Percentiles rank a stretch among this genome's conserved stretches.
These are phyloP conservation scores for Monosporascus cannonballus DNA, from an alignment of 2,329 filamentous ascomycete genomes.

Conservation along the genomic window DNA sequence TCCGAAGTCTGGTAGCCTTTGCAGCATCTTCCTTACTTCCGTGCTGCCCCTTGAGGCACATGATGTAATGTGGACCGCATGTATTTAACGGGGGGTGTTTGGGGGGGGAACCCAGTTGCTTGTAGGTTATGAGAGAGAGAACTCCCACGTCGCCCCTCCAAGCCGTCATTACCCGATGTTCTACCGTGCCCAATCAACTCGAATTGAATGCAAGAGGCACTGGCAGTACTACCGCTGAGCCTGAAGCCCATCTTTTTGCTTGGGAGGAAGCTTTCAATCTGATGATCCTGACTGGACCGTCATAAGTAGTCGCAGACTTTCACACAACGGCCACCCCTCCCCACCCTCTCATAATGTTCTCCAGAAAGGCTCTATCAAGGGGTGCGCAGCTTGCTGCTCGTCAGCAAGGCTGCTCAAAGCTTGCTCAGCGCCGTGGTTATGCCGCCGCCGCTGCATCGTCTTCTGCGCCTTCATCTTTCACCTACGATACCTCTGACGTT, in stretches of 20 bases:
- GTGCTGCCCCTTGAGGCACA: too few species aligned
- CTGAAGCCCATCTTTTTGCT: conserved; percentile 26
- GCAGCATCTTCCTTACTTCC: too few species aligned
- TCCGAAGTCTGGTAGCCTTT: too few species aligned
- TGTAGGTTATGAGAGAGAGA: too few species aligned
- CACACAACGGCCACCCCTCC: conserved; percentile 50
- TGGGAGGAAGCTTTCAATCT: conserved; percentile 11
- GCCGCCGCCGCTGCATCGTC: conserved; percentile 55
- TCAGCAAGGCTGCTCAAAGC: conserved; percentile 50
- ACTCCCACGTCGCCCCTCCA: not conserved
- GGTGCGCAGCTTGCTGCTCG: conserved; percentile 53
- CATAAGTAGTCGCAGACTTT: conserved; percentile 22
- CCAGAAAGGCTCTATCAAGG: conserved; percentile 54
- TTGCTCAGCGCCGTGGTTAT: conserved; percentile 45
- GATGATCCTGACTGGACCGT: conserved; percentile 3
- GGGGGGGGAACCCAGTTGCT: too few species aligned
- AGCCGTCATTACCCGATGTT: conserved; percentile 1
- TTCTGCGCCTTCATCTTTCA: conserved; percentile 58
- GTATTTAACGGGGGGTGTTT: too few species aligned
- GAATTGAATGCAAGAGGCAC: not conserved
- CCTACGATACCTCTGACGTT: conserved; percentile 82
- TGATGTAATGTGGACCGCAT: too few species aligned
- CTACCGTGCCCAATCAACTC: not conserved
- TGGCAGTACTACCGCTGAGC: not conserved
- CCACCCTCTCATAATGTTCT: conserved; percentile 55